Percentiles rank a stretch among this genome's conserved stretches.
Conservation (phyloP, 345 rosid species). For the Adansonia digitata region DNA sequence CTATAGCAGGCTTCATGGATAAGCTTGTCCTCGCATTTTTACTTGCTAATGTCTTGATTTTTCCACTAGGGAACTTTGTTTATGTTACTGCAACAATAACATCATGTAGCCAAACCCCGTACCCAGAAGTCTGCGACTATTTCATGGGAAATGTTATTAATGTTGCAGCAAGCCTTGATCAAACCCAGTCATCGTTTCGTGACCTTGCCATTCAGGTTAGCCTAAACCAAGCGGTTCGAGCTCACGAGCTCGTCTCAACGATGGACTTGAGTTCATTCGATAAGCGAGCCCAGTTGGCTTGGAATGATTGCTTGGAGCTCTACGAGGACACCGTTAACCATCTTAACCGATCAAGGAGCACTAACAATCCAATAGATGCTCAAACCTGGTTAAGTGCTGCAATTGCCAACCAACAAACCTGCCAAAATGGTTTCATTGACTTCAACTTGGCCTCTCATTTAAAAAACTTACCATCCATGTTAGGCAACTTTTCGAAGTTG, state of each 20-base stretch:
- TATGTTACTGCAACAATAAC: constrained; percentile 19
- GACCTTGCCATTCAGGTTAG: constrained; percentile 41
- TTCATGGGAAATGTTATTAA: constrained; percentile 17
- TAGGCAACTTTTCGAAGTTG: background rate
- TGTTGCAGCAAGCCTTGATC: constrained; percentile 5
- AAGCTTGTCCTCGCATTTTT: constrained; percentile 17
- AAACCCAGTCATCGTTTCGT: constrained; percentile 29
- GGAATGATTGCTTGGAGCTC: background rate
- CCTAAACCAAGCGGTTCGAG: background rate
- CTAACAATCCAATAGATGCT: background rate
- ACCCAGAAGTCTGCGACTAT: constrained; percentile 45
- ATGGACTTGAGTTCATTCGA: background rate
- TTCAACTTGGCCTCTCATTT: background rate
- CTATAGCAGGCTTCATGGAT: no score
- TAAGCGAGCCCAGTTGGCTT: background rate
- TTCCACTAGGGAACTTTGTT: constrained; percentile 8
- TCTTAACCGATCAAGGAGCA: background rate
- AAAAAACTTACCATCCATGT: background rate
- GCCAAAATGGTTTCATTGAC: background rate
- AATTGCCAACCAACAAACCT: background rate
- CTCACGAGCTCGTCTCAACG: background rate
- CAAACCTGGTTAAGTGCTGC: background rate
- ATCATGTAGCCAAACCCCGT: constrained; percentile 58
- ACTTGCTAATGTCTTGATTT: constrained; percentile 13
- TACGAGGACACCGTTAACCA: background rate